Base-by-base conservation (phyloP, 768 basidiomycete genomes). In the Chalciporus pseudorubinellus region DNA sequence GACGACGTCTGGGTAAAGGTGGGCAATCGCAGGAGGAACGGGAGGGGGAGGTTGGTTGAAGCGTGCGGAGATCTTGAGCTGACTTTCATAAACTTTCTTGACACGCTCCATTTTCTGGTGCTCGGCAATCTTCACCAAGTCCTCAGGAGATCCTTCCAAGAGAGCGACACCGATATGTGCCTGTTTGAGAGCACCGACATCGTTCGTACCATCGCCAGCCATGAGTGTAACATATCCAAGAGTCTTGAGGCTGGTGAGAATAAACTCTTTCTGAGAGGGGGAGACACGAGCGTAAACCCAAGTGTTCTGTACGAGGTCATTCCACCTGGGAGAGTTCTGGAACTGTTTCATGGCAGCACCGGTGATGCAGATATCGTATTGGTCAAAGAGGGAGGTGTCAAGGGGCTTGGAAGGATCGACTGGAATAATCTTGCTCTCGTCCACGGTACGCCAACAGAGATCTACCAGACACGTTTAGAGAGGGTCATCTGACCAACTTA, bases 221-320 rank as follows among this genome's bases (percentile, higher is more conserved):
- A 98, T 98, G 46, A 99, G 78, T 0, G 97, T 99, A 14, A 79
- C 80, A 66, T 92, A 99, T 20, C 95, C 95, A 21, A 97, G 82
- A 3, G 77, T 77, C 68, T 94, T 94, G 47, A 98, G 76, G 7
- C 88, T 88, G 0, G 93, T 92, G 42, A 99, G 79, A 70, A 99
- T 98, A 68, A 81, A 82, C 69, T 99, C 97, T 73, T 99, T 99
- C 68, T 98, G 97, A 0, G 81, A 72, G 2, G 97, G 97, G 11
- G 95, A 95, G 14, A 98, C 95, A 28, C 95, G 92, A 21, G 97
- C 97, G 59, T 99, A 99, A 44, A 99, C 95, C 92, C 93, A 98
- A 1, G 93, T 93, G 63, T 97, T 85, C 60, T 94, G 91, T 2
- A 97, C 89, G 41, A 99, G 86, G 53, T 81, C 76, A 45, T 79